Conservation (phyloP, 495 filamentous ascomycete species). For the Darksidea phi region DNA sequence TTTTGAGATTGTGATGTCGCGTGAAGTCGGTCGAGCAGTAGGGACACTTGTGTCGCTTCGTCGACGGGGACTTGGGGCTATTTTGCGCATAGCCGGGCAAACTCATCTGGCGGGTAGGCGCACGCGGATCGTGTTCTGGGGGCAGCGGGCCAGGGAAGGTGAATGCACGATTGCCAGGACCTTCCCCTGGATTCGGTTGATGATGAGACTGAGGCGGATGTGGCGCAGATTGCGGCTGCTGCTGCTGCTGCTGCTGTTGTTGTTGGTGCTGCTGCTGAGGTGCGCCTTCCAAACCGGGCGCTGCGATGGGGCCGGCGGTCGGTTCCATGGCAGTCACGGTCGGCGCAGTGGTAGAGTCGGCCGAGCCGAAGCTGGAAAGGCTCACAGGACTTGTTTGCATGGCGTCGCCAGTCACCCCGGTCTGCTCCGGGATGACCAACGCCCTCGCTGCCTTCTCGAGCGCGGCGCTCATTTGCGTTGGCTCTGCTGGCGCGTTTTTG, state of each 20-base stretch:
- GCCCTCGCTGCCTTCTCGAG: slow-evolving; percentile 44
- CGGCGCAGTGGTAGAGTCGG: slow-evolving; percentile 42
- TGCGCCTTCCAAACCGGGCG: background rate
- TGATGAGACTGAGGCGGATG: slow-evolving; percentile 25
- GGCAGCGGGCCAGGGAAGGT: slow-evolving; percentile 46
- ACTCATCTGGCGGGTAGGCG: slow-evolving; percentile 67
- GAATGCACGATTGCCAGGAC: slow-evolving; percentile 40
- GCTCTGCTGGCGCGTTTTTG: slow-evolving; percentile 45
- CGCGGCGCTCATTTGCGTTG: slow-evolving; percentile 45
- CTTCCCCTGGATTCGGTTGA: slow-evolving; percentile 32
- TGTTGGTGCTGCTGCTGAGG: slow-evolving; percentile 5
- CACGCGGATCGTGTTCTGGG: slow-evolving; percentile 44
- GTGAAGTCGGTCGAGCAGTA: slow-evolving; percentile 97
- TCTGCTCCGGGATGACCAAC: slow-evolving; percentile 44
- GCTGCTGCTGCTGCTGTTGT: slow-evolving; percentile 9
- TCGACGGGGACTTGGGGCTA: slow-evolving; percentile 66
- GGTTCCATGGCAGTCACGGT: slow-evolving; percentile 50
- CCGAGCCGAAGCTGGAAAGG: slow-evolving; percentile 46
- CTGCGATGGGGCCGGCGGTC: slow-evolving; percentile 34
- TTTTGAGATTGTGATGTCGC: slow-evolving; percentile 97
- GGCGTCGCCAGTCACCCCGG: slow-evolving; percentile 38
- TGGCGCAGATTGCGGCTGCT: background rate
- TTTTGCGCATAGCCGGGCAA: slow-evolving; percentile 61
- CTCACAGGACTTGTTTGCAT: slow-evolving; percentile 48
- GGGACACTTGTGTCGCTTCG: slow-evolving; percentile 92